Base-by-base conservation (phyloP, 257 asterid species). In the Solanum lignicaule region DNA sequence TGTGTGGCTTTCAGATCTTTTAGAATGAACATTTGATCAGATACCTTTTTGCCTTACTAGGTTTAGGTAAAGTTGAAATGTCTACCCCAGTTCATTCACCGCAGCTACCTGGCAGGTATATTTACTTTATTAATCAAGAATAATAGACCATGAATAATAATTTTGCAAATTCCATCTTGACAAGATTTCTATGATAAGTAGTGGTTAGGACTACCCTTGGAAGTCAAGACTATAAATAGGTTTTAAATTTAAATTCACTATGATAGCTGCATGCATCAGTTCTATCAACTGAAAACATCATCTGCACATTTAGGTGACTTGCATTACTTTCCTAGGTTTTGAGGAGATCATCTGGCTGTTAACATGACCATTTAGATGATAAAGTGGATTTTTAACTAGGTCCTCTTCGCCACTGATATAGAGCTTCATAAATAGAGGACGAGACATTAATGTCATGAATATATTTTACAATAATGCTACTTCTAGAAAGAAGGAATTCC, bases 31-130 rank as follows among this genome's bases (percentile, higher is more conserved):
- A 88, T 71, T 87, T 20, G 72, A 87, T 87, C 84, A 84, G 89
- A 32, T 86, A 41, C 87, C 86, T 89, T 33, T 83, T 74, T 71
- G 87, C 38, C 71, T 71, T 89, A 68, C 84, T 93, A 95, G 99
- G 98, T 91, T 89, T 96, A 90, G 98, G 99, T 79, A 92, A 94
- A 91, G 96, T 95, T 92, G 93, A 89, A 88, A 86, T 93, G 83
- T 92, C 92, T 91, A 93, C 97, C 87, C 98, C 98, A 43, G 90
- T 89, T 88, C 95, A 93, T 92, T 93, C 99, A 92, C 99, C 98
- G 69, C 90, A 91, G 87, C 88, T 48, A 72, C 89, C 90, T 88
- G 88, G 84, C 91, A 93, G 98, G 99, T 96, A 90, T 89, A 55
- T 85, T 36, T 76, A 46, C 38, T 81, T 46, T 46, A 81, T 46